These are phyloP conservation scores for Lepraria neglecta DNA, from an alignment of 495 filamentous ascomycete genomes.

Conservation along the genomic window DNA sequence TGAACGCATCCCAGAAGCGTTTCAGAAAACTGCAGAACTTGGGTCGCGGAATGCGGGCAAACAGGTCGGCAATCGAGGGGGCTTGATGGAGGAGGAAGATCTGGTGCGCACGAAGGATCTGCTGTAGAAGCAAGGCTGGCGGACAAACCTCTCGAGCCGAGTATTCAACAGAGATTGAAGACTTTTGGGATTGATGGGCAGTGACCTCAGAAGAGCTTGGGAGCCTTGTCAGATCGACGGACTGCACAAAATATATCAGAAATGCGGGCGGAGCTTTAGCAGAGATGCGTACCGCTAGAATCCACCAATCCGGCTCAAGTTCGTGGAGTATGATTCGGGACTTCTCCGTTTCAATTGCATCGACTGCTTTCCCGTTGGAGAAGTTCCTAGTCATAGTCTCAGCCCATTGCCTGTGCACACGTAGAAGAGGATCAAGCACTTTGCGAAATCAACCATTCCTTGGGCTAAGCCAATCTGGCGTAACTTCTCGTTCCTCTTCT, in stretches of 20 bases:
- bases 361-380: constrained; percentile 64
- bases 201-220: constrained; percentile 28
- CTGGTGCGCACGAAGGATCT: constrained; percentile 74
- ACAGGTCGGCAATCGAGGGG: constrained; percentile 58
- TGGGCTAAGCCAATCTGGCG: constrained; percentile 95
- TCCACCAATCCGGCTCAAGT: constrained; percentile 88
- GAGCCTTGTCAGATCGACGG: constrained; percentile 64
- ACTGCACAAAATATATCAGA: constrained; percentile 42
- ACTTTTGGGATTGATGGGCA: constrained; percentile 23
- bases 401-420: constrained; percentile 9
- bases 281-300: constrained; percentile 61
- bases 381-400: constrained; percentile 55
- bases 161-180: constrained; percentile 54
- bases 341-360: constrained; percentile 86
- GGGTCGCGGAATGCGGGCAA: constrained; percentile 51
- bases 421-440: constrained; percentile 38
- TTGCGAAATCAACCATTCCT: constrained; percentile 91
- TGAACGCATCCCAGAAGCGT: constrained; percentile 77
- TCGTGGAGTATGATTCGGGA: constrained; percentile 76
- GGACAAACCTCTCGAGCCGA: constrained; percentile 84
- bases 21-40: constrained; percentile 60
- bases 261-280: neutral
- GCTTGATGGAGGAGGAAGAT: constrained; percentile 85
- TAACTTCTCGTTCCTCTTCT: constrained; percentile 72
- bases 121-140: constrained; percentile 67